These are phyloP conservation scores for Harringtonia aguacate DNA, from an alignment of 2,329 filamentous ascomycete species.

Conservation along the genomic window DNA sequence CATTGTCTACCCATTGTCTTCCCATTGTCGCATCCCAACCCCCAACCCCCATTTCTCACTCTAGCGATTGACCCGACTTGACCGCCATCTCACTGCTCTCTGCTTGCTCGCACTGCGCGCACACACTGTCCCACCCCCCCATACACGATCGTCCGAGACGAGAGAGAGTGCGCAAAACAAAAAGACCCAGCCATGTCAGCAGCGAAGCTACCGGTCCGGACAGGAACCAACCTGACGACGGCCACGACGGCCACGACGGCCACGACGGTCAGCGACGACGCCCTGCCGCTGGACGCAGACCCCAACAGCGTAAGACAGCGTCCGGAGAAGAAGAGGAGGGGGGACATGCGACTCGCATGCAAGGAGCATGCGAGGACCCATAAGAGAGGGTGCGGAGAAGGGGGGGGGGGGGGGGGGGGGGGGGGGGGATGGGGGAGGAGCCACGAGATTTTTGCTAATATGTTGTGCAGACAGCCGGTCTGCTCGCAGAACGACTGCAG, in stretches of 20 bases:
- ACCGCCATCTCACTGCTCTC: no score
- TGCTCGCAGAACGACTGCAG: slow-evolving; percentile 78
- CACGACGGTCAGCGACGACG: slow-evolving; percentile 43
- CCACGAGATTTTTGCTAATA: not conserved
- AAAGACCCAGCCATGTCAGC: not conserved
- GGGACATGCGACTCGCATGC: no score
- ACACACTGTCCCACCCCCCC: no score
- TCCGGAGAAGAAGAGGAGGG: not conserved
- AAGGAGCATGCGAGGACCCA: no score
- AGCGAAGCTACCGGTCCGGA: slow-evolving; percentile 11
- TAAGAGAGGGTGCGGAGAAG: no score
- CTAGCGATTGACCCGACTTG: no score
- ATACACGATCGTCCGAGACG: no score
- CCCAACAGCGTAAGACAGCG: slow-evolving; percentile 44
- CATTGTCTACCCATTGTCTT: no score
- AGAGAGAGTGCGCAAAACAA: no score
- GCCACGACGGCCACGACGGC: slow-evolving; percentile 1
- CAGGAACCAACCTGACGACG: slow-evolving; percentile 12
- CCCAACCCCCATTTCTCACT: no score
- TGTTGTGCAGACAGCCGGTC: slow-evolving; percentile 60
- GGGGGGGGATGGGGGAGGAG: not conserved
- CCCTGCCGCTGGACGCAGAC: slow-evolving; percentile 42
- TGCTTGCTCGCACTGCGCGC: no score
- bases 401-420: not conserved
- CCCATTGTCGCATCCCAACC: no score